Base-by-base conservation (phyloP, 169 alveolate species). In the Cryptosporidium muris region DNA sequence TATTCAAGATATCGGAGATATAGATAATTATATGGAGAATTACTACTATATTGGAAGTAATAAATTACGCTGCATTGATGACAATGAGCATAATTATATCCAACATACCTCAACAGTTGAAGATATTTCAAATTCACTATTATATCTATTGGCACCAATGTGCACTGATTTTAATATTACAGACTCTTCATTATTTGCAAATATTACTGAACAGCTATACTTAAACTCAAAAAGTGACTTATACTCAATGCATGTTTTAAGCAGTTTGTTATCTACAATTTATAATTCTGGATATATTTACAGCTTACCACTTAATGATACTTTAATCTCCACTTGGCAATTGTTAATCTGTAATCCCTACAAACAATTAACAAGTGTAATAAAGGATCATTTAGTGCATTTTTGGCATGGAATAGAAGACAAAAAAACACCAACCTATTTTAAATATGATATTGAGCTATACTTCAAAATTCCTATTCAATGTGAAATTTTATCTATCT, bases 141-240 rank as follows among this genome's bases (percentile, higher is more conserved):
- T 74, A 45, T 74, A 74, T 60, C 48, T 74, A 34, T 43, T 74
- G 37, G 43, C 64, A 37, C 48, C 54, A 74, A 36, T 74, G 43
- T 74, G 85, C n/a, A n/a, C 60, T 43, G 85, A 74, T 74, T 74
- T 74, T 58, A 51, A 38, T 25, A 74, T 74, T n/a, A 45, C 14
- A 5, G 85, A 74, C 51, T 58, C 85, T 12, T 58, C 1, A 11
- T 51, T 74, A 25, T 74, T 74, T 62, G 54, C 85, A 45, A 58
- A 74, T 9, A 58, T 63, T 38, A 54, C 60, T 54, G 14, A 45
- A 16, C 54, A 74, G 25, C 51, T 74, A 36, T 74, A 74, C 37
- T 11, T 42, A 14, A 56, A 74, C n/a, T 36, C 43, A n/a, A 9
- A 4, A 11, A n/a, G 25, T 51, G 68, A 74, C 12, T 25, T 16